Conservation (phyloP, 495 filamentous ascomycete species). For the Sordaria brevicollis region DNA sequence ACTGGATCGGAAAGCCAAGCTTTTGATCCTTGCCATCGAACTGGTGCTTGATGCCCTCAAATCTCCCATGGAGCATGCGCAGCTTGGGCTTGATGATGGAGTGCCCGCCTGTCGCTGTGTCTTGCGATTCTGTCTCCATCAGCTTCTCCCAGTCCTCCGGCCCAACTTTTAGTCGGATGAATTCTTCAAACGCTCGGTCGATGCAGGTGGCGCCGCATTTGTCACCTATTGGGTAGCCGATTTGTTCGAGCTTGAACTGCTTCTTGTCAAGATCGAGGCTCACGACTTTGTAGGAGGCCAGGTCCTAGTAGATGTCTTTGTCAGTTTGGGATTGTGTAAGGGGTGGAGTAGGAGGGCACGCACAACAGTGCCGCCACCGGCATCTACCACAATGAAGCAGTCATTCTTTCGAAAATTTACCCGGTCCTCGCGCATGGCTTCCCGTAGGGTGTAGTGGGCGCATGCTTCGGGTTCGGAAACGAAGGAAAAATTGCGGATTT, state of each 20-base stretch:
- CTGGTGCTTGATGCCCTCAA: slow-evolving; percentile 19
- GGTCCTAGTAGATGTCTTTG: slow-evolving; percentile 11
- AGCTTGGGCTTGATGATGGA: slow-evolving; percentile 13
- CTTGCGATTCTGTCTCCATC: slow-evolving; percentile 2
- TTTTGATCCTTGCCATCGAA: slow-evolving; percentile 15
- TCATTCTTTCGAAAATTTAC: slow-evolving; percentile 26
- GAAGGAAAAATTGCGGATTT: slow-evolving; percentile 27
- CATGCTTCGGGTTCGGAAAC: slow-evolving; percentile 48
- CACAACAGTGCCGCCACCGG: slow-evolving; percentile 49
- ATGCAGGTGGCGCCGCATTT: slow-evolving; percentile 22
- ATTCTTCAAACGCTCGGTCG: slow-evolving; percentile 15
- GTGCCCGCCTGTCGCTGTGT: slow-evolving; percentile 10
- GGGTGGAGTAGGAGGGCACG: slow-evolving; percentile 9
- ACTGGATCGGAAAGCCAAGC: slow-evolving; percentile 5
- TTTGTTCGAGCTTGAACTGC: slow-evolving; percentile 10
- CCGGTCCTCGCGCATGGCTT: slow-evolving; percentile 9
- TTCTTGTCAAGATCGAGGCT: slow-evolving; percentile 13
- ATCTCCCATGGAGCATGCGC: slow-evolving; percentile 14
- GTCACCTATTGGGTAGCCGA: slow-evolving; percentile 11
- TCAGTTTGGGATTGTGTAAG: neutral
- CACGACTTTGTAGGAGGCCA: slow-evolving; percentile 18
- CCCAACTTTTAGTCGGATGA: slow-evolving; percentile 8
- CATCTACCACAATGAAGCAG: slow-evolving; percentile 47
- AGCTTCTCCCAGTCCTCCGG: slow-evolving; percentile 12
- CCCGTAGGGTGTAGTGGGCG: slow-evolving; percentile 39